phyloP scores from a whole-genome alignment of 192 early-diverging fungal genomes.

The Anaeromyces robustus region DNA sequence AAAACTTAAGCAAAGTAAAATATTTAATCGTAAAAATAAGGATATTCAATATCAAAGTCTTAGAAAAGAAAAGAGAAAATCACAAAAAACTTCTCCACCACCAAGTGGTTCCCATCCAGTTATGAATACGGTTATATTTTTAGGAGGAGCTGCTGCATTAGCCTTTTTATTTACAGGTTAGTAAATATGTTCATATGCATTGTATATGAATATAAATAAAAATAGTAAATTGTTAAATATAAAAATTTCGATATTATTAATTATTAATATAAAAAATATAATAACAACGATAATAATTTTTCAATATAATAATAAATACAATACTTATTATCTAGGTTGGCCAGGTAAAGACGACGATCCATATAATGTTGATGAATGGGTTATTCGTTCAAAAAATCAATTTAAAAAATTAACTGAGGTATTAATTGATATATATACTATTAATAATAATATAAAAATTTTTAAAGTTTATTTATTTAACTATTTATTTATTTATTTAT shows the following conservation, averaged over 20 bases:
- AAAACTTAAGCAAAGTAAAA: slow-evolving; percentile 32
- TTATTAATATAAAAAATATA: too few relatives aligned
- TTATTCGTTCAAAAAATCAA: neutral
- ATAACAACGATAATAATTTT: too few relatives aligned
- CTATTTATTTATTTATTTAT: too few relatives aligned
- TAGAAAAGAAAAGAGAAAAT: slow-evolving; percentile 8
- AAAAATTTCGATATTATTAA: too few relatives aligned
- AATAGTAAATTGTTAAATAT: too few relatives aligned
- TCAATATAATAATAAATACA: too few relatives aligned
- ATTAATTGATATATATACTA: neutral
- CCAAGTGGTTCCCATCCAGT: neutral
- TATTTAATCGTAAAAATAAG: slow-evolving; percentile 30
- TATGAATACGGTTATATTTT: neutral
- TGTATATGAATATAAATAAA: neutral
- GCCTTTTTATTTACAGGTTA: neutral
- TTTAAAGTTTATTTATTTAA: too few relatives aligned
- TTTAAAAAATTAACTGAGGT: neutral
- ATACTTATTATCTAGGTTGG: neutral
- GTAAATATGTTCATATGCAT: too few relatives aligned
- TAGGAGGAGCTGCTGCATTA: neutral
- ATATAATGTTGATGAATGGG: neutral
- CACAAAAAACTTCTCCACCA: neutral
- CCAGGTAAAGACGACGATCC: neutral
- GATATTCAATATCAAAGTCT: slow-evolving; percentile 23
- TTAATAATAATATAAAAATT: too few relatives aligned